These are phyloP conservation scores for Elsinoe ampelina DNA, from an alignment of 2,329 filamentous ascomycete species.

Conservation along the genomic window DNA sequence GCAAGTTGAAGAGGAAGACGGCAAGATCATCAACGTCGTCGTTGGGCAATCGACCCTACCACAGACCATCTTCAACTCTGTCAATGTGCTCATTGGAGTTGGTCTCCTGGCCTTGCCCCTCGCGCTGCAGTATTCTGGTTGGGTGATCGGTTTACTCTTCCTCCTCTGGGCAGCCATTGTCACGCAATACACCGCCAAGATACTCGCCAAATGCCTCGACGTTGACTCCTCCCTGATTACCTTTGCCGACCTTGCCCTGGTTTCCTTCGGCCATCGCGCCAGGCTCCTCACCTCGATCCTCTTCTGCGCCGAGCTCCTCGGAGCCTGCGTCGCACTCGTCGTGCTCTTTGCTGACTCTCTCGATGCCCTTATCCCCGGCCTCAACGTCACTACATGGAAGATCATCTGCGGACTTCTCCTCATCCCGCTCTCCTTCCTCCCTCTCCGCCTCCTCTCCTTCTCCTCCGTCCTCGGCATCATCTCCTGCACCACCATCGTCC, in stretches of 20 bases:
- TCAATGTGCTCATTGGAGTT: constrained; percentile 85
- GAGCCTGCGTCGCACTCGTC: constrained; percentile 78
- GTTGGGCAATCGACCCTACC: constrained; percentile 92
- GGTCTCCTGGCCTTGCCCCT: constrained; percentile 82
- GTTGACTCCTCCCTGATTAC: constrained; percentile 78
- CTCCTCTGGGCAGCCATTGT: constrained; percentile 63
- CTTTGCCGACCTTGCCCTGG: constrained; percentile 86
- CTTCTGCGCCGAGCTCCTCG: constrained; percentile 79
- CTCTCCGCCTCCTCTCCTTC: constrained; percentile 74
- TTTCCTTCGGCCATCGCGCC: constrained; percentile 76
- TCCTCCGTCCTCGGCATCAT: constrained; percentile 90
- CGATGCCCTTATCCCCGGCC: constrained; percentile 62
- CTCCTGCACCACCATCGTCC: constrained; percentile 77
- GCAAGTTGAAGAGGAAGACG: constrained; percentile 74
- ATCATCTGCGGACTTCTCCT: constrained; percentile 69
- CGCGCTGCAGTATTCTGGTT: constrained; percentile 78
- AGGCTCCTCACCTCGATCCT: constrained; percentile 74
- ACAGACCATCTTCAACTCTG: constrained; percentile 93
- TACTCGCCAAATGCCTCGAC: constrained; percentile 82
- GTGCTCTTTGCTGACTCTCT: constrained; percentile 95
- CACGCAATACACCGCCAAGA: constrained; percentile 76
- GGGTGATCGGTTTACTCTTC: constrained; percentile 71
- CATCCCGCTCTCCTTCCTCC: constrained; percentile 74
- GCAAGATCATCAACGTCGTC: constrained; percentile 72
- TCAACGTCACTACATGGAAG: constrained; percentile 70